phyloP scores from a whole-genome alignment of 352 stramenopile genomes.

The Globisporangium iwayamae region DNA sequence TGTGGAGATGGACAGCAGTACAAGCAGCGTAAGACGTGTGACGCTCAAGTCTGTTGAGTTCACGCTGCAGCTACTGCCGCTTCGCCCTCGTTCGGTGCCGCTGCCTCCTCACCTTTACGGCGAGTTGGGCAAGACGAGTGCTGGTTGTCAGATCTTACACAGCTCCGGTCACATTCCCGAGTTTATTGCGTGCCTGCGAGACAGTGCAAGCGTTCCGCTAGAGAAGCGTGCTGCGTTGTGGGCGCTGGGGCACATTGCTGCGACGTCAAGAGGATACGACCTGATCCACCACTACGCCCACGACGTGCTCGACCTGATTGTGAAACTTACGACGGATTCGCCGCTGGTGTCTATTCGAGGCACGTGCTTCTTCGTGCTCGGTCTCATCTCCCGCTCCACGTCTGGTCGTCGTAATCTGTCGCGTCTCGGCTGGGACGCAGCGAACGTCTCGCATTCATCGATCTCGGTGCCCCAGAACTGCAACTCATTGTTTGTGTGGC shows the following conservation, averaged over 20 bases:
- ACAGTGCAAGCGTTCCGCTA: slow-evolving; percentile 76
- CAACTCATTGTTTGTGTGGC: slow-evolving; percentile 81
- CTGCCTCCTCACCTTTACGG: slow-evolving; percentile 83
- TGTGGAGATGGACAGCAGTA: slow-evolving; percentile 75
- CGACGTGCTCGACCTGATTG: slow-evolving; percentile 82
- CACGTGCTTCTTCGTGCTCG: slow-evolving; percentile 86
- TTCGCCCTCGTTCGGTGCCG: slow-evolving; percentile 73
- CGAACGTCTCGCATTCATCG: slow-evolving; percentile 62
- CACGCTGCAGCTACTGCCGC: slow-evolving; percentile 77
- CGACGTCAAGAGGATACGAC: slow-evolving; percentile 75
- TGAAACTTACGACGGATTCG: slow-evolving; percentile 82
- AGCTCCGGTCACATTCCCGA: slow-evolving; percentile 78
- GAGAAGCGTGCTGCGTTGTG: slow-evolving; percentile 85
- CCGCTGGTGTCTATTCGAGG: slow-evolving; percentile 80
- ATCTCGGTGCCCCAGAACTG: slow-evolving; percentile 82
- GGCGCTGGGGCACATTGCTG: slow-evolving; percentile 79
- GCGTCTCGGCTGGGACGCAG: slow-evolving; percentile 75
- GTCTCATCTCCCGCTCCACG: slow-evolving; percentile 65
- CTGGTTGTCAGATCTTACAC: slow-evolving; percentile 78
- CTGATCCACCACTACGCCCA: slow-evolving; percentile 77
- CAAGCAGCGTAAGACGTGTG: slow-evolving; percentile 65
- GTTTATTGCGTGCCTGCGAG: slow-evolving; percentile 77
- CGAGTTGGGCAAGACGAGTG: slow-evolving; percentile 80
- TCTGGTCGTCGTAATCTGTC: slow-evolving; percentile 59
- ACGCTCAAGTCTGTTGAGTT: slow-evolving; percentile 89